A percentile compares a stretch with the other conserved stretches of the same genome.
These are phyloP conservation scores for Chlorella sp. DNA, from an alignment of 139 green algal genomes.

Conservation along the genomic window DNA sequence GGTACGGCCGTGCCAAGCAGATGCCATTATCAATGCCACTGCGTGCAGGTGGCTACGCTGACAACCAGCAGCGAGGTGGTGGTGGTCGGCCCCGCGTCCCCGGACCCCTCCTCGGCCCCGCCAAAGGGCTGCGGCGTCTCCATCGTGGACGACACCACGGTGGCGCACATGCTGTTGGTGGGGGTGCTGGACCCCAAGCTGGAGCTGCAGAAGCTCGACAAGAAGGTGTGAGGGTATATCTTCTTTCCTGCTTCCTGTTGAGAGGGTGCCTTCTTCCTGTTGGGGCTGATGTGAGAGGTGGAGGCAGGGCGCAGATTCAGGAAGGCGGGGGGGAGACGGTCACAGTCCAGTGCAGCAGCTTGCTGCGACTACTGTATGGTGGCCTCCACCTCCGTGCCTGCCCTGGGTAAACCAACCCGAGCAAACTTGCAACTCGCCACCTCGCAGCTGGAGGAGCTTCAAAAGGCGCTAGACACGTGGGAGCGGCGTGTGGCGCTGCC, in stretches of 20 bases:
- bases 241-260: too few species aligned
- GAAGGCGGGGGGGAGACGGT: not conserved
- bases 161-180: slow-evolving; percentile 58
- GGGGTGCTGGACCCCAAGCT: slow-evolving; percentile 85
- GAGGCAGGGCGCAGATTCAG: not conserved
- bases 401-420: too few species aligned
- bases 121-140: slow-evolving; percentile 70
- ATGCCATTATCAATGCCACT: not conserved
- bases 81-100: not conserved
- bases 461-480: slow-evolving; percentile 48
- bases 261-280: too few species aligned
- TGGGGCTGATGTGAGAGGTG: too few species aligned
- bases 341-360: slow-evolving; percentile 1
- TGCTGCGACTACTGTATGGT: too few species aligned
- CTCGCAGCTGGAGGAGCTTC: slow-evolving; percentile 31
- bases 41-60: slow-evolving; percentile 47
- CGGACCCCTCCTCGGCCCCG: slow-evolving; percentile 1
- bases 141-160: slow-evolving; percentile 78
- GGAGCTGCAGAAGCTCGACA: slow-evolving; percentile 87
- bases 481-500: slow-evolving; percentile 42
- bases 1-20: not conserved
- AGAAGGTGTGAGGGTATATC: too few species aligned
- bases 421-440: too few species aligned
- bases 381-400: too few species aligned
- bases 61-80: slow-evolving; percentile 18